These are phyloP conservation scores for Pouteria campechiana DNA, from an alignment of 179 eudicot genomes.

Conservation along the genomic window DNA sequence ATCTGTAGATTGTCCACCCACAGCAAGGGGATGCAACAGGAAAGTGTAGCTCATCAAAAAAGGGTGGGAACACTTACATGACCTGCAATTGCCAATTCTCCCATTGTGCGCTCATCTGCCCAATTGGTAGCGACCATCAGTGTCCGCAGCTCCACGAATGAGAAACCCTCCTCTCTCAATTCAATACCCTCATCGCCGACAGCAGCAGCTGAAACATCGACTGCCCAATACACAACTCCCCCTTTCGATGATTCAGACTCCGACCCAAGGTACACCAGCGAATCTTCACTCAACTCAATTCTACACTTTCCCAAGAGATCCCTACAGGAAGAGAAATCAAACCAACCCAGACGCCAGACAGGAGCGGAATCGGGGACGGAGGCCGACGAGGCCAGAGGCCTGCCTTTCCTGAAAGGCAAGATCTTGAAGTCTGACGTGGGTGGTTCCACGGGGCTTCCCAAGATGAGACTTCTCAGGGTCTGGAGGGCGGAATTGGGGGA, in stretches of 20 bases:
- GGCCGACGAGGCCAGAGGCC: slow-evolving; percentile 50
- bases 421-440: slow-evolving; percentile 48
- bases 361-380: slow-evolving; percentile 18
- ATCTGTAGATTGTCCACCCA: too few relatives aligned
- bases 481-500: slow-evolving; percentile 57
- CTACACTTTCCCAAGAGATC: slow-evolving; percentile 30
- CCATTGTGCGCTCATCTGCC: slow-evolving; percentile 66
- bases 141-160: slow-evolving; percentile 88
- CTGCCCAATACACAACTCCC: slow-evolving; percentile 72
- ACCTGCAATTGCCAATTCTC: slow-evolving; percentile 85
- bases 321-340: slow-evolving; percentile 52
- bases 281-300: slow-evolving; percentile 43
- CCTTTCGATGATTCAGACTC: slow-evolving; percentile 37
- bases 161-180: slow-evolving; percentile 43
- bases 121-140: slow-evolving; percentile 99
- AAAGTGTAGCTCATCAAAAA: too few relatives aligned
- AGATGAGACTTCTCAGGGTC: slow-evolving; percentile 39
- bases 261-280: slow-evolving; percentile 71
- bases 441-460: slow-evolving; percentile 20
- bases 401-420: slow-evolving; percentile 73
- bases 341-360: slow-evolving; percentile 90
- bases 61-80: slow-evolving; percentile 70
- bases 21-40: too few relatives aligned
- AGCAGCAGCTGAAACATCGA: slow-evolving; percentile 67
- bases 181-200: slow-evolving; percentile 37